Evolutionary conservation across 257 asterid genomes (phyloP).

Genomic region (Voacanga thouarsii): DNA sequence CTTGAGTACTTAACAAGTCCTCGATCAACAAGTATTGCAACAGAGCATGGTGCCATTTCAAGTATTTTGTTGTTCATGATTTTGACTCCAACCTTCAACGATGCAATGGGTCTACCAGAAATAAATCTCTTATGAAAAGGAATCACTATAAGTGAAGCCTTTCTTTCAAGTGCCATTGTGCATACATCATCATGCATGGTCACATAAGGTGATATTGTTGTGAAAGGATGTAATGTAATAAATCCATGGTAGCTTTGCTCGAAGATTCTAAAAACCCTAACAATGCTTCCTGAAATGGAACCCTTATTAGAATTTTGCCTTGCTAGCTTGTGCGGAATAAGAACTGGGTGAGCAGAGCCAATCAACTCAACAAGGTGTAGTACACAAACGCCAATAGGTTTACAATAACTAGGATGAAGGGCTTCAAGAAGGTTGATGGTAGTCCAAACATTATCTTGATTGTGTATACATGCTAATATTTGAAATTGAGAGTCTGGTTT

Average conservation of each 20-base stretch:
- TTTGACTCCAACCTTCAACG: slow-evolving; percentile 15
- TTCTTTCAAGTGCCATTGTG: slow-evolving; percentile 25
- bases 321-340: slow-evolving; percentile 36
- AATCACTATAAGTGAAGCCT: slow-evolving; percentile 26
- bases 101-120: slow-evolving; percentile 5
- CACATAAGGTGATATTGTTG: slow-evolving; percentile 28
- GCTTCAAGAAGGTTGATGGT: slow-evolving; percentile 31
- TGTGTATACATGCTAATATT: slow-evolving; percentile 32
- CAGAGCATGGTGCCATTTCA: slow-evolving; percentile 30
- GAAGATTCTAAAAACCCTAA: slow-evolving; percentile 33
- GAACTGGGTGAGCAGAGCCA: slow-evolving; percentile 33
- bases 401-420: slow-evolving; percentile 25
- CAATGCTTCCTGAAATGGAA: slow-evolving; percentile 24
- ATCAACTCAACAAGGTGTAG: slow-evolving; percentile 37
- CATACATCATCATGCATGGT: slow-evolving; percentile 36
- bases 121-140: slow-evolving; percentile 29
- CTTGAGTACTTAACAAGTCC: slow-evolving; percentile 6
- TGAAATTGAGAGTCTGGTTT: slow-evolving; percentile 29
- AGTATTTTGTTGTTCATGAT: slow-evolving; percentile 25
- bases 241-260: slow-evolving; percentile 21
- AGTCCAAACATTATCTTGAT: slow-evolving; percentile 29
- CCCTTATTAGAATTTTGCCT: slow-evolving; percentile 16
- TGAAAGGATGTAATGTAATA: slow-evolving; percentile 26
- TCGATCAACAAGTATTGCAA: slow-evolving; percentile 27
- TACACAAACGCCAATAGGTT: slow-evolving; percentile 24